A percentile compares a stretch with the other conserved stretches of the same genome.
Conservation (phyloP, 129 eudicot genomes). For the Artemisia tridentata region DNA sequence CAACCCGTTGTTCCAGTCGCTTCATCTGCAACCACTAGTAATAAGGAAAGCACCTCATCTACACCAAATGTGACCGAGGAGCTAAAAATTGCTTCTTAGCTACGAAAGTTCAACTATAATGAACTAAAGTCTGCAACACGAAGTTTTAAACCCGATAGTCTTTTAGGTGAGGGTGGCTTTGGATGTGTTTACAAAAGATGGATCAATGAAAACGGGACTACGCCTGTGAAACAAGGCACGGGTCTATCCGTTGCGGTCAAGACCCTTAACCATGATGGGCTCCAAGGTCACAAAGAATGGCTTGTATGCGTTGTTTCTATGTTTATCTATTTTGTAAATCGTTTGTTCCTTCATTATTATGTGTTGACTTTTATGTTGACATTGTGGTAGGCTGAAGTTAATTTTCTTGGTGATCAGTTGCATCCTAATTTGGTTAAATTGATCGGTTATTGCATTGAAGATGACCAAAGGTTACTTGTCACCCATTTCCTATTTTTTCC, state of each 20-base stretch:
- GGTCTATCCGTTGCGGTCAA: conserved; percentile 97
- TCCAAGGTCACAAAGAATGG: conserved; percentile 99
- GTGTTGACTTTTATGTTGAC: no score
- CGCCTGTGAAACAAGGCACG: conserved; percentile 72
- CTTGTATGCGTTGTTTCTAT: conserved; percentile 44
- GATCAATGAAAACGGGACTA: conserved; percentile 67
- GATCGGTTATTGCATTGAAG: conserved; percentile 94
- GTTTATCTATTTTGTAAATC: background rate
- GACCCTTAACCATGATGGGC: conserved; percentile 91
- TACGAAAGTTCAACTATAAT: conserved; percentile 70
- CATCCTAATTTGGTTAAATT: conserved; percentile 91
- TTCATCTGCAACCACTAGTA: conserved; percentile 77
- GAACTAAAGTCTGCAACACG: conserved; percentile 89
- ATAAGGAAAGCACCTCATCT: conserved; percentile 61
- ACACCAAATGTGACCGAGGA: conserved; percentile 71
- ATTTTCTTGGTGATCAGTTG: conserved; percentile 85
- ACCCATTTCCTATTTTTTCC: background rate
- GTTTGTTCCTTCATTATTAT: background rate
- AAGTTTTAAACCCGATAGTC: conserved; percentile 79
- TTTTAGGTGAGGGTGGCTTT: conserved; percentile 96
- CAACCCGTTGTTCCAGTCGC: conserved; percentile 64
- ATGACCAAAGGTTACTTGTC: conserved; percentile 62
- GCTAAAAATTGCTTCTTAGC: conserved; percentile 78
- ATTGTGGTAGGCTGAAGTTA: conserved; percentile 80
- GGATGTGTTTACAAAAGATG: conserved; percentile 97